These are phyloP conservation scores for Vararia minispora DNA, from an alignment of 768 basidiomycete species.

Conservation along the genomic window DNA sequence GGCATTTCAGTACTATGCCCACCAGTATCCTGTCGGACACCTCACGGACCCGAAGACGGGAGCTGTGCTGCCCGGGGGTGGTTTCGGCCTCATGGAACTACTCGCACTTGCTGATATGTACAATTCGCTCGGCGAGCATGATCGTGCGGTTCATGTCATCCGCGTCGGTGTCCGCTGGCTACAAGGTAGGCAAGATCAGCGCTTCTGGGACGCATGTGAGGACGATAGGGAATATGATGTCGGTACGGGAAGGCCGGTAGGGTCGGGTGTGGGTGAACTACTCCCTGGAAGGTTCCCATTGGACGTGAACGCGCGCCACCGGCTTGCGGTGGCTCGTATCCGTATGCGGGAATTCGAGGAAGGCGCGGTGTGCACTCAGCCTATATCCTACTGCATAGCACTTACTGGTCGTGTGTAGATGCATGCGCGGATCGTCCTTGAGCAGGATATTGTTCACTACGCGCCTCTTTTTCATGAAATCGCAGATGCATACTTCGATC, in stretches of 20 bases:
- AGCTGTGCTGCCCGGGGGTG: conserved; percentile 18
- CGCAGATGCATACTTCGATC: conserved; percentile 75
- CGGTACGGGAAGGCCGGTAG: conserved; percentile 20
- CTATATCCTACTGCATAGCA: too few relatives aligned
- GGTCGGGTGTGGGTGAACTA: conserved; percentile 28
- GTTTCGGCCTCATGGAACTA: conserved; percentile 58
- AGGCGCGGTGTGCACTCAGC: conserved; percentile 48
- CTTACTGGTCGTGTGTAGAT: conserved; percentile 31
- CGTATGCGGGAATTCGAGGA: conserved; percentile 72
- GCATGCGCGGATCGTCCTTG: conserved; percentile 63
- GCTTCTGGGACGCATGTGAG: conserved; percentile 68
- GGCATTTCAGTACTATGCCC: conserved; percentile 63
- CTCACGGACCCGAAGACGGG: conserved; percentile 22
- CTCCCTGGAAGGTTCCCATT: conserved; percentile 49
- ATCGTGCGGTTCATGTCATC: conserved; percentile 56
- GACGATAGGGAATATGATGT: conserved; percentile 89
- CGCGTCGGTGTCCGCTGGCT: conserved; percentile 80
- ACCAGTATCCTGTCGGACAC: conserved; percentile 36
- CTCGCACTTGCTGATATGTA: conserved; percentile 79
- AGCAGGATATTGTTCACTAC: conserved; percentile 67
- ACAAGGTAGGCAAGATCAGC: conserved; percentile 66
- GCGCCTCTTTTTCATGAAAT: conserved; percentile 73
- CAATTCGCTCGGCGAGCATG: conserved; percentile 57
- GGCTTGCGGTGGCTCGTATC: conserved; percentile 74
- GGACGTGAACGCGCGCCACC: conserved; percentile 71